phyloP scores from a whole-genome alignment of 352 stramenopile species.

The Pythium aquatile region DNA sequence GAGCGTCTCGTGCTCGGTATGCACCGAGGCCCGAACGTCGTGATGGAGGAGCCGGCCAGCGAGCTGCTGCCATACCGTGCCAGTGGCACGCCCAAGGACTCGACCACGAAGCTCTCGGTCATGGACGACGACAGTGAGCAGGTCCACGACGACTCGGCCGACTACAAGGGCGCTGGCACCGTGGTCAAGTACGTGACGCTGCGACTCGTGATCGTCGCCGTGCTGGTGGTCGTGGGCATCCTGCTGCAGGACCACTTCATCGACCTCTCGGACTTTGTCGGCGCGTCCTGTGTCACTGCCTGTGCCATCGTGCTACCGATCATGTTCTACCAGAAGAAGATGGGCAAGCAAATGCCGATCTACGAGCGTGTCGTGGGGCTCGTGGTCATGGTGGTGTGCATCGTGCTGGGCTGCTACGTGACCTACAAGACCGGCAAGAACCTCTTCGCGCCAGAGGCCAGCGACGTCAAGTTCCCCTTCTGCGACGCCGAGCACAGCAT shows the following conservation, averaged over 20 bases:
- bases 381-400: constrained; percentile 44
- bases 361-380: constrained; percentile 34
- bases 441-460: constrained; percentile 35
- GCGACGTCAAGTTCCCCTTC: constrained; percentile 25
- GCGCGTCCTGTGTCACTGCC: constrained; percentile 51
- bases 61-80: constrained; percentile 27
- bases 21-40: constrained; percentile 42
- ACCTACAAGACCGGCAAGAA: constrained; percentile 32
- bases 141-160: constrained; percentile 32
- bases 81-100: constrained; percentile 13
- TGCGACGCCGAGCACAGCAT: constrained; percentile 23
- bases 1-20: constrained; percentile 63
- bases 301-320: constrained; percentile 65
- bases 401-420: constrained; percentile 26
- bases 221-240: constrained; percentile 42
- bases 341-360: constrained; percentile 41
- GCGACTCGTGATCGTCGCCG: constrained; percentile 49
- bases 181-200: constrained; percentile 38
- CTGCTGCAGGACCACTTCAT: constrained; percentile 54
- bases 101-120: constrained; percentile 3
- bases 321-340: constrained; percentile 69
- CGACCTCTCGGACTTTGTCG: constrained; percentile 69
- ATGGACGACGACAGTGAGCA: neutral
- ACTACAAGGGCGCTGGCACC: constrained; percentile 34
- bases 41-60: constrained; percentile 24